These are phyloP conservation scores for Cryptococcus sp. DNA, from an alignment of 1,284 basidiomycete species.

Conservation along the genomic window DNA sequence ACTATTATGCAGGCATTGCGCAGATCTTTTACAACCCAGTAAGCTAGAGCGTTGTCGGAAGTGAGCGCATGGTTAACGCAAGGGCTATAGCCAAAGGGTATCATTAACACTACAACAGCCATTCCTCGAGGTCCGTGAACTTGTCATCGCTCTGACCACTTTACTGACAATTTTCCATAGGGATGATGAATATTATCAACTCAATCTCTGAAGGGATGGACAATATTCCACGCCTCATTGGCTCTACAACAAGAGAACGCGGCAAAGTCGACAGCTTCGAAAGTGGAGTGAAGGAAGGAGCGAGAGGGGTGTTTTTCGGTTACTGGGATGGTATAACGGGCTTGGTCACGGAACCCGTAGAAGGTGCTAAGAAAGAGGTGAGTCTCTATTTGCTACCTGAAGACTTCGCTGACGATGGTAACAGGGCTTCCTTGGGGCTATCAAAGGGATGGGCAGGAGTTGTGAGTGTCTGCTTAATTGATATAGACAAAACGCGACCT, in stretches of 20 bases:
- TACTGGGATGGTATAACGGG: conserved; percentile 62
- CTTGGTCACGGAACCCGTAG: conserved; percentile 58
- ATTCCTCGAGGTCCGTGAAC: conserved; percentile 30
- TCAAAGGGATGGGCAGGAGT: conserved; percentile 59
- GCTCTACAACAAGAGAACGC: conserved; percentile 53
- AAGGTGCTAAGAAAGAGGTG: conserved; percentile 59
- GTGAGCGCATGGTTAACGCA: neutral
- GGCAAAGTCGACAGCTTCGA: conserved; percentile 55
- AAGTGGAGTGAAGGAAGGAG: conserved; percentile 58
- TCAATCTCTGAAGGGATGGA: conserved; percentile 20
- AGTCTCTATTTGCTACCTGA: neutral
- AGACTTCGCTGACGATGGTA: neutral
- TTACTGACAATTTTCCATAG: conserved; percentile 29
- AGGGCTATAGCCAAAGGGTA: conserved; percentile 48
- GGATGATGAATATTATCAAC: conserved; percentile 55
- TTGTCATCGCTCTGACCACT: neutral
- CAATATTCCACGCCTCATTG: conserved; percentile 55
- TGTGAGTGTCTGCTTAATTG: conserved; percentile 46
- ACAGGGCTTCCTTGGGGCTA: conserved; percentile 57
- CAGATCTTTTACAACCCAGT: conserved; percentile 56
- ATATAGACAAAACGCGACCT: conserved; percentile 12
- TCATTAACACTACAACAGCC: conserved; percentile 55
- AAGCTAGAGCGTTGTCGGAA: conserved; percentile 11
- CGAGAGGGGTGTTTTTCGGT: conserved; percentile 51
- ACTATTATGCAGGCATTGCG: conserved; percentile 55